Evolutionary conservation across 768 basidiomycete species (phyloP).

Genomic region (Galerina marginata): DNA sequence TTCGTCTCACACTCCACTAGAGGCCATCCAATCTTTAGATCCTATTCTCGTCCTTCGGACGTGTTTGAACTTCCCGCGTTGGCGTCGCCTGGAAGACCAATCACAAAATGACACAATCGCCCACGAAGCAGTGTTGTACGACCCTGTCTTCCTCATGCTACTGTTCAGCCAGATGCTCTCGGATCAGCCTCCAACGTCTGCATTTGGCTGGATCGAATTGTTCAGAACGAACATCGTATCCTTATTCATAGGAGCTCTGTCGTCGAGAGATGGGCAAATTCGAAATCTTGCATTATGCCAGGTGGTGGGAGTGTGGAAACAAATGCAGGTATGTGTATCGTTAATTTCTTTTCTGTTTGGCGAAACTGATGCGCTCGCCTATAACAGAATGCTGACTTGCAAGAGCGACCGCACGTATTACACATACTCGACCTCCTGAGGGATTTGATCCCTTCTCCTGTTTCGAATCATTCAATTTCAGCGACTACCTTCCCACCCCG

Average conservation of each 20-base stretch:
- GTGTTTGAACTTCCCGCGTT: conserved; percentile 70
- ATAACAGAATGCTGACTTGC: conserved; percentile 63
- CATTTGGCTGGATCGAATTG: conserved; percentile 84
- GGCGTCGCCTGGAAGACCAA: conserved; percentile 57
- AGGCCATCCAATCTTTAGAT: conserved; percentile 76
- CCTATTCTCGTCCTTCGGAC: conserved; percentile 70
- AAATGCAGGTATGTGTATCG: conserved; percentile 60
- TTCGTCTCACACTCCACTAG: conserved; percentile 54
- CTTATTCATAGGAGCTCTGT: conserved; percentile 73
- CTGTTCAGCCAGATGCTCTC: conserved; percentile 71
- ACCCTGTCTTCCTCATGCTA: conserved; percentile 77
- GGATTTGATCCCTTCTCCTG: conserved; percentile 51
- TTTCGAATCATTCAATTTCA: conserved; percentile 25
- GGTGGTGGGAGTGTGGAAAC: conserved; percentile 62
- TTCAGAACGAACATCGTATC: conserved; percentile 82
- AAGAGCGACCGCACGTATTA: conserved; percentile 76
- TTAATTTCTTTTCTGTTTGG: not conserved
- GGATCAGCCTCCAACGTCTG: conserved; percentile 59
- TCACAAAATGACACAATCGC: conserved; percentile 24
- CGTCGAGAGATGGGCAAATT: conserved; percentile 63
- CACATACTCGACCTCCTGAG: conserved; percentile 73
- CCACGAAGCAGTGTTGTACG: conserved; percentile 62
- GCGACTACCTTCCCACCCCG: conserved; percentile 48
- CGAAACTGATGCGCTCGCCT: not conserved
- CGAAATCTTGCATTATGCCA: conserved; percentile 67